Conservation (phyloP, 139 green algal species). For the Spirogloea muscicola region DNA sequence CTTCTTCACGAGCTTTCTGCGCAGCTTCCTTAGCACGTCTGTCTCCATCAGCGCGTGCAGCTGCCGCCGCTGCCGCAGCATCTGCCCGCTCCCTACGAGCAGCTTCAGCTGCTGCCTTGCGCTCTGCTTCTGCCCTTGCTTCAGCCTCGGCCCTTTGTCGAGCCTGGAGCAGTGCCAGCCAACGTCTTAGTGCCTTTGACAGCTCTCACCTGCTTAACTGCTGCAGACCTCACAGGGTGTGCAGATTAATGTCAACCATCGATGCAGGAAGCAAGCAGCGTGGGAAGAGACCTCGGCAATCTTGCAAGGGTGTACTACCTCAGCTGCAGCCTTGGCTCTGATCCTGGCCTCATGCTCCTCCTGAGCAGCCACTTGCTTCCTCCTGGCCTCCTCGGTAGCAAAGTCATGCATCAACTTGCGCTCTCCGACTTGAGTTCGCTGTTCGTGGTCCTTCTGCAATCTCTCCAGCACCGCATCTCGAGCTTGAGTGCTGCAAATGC, state of each 20-base stretch:
- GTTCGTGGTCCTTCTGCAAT: constrained; percentile 4
- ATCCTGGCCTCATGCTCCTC: constrained; percentile 7
- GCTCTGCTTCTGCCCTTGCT: constrained; percentile 8
- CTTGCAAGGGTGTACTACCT: neutral
- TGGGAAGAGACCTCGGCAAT: neutral
- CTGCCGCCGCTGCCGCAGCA: neutral
- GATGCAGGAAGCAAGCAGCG: neutral
- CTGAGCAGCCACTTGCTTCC: neutral
- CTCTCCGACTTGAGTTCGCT: constrained; percentile 21
- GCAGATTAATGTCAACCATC: neutral
- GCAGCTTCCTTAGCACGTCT: too few relatives aligned
- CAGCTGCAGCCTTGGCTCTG: neutral
- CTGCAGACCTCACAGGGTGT: too few relatives aligned
- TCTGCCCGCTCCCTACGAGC: constrained; percentile 1
- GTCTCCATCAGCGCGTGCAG: too few relatives aligned
- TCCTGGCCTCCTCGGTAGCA: constrained; percentile 13
- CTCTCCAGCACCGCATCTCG: neutral
- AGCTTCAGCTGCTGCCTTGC: neutral
- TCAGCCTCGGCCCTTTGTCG: too few relatives aligned
- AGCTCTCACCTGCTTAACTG: too few relatives aligned
- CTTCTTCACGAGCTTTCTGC: too few relatives aligned
- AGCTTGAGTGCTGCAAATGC: constrained; percentile 3
- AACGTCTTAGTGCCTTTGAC: neutral
- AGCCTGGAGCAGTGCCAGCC: neutral
- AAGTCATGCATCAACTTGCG: constrained; percentile 20